Base-by-base conservation (phyloP, 2,329 filamentous ascomycete genomes). In the Lasiodiplodia citricola region DNA sequence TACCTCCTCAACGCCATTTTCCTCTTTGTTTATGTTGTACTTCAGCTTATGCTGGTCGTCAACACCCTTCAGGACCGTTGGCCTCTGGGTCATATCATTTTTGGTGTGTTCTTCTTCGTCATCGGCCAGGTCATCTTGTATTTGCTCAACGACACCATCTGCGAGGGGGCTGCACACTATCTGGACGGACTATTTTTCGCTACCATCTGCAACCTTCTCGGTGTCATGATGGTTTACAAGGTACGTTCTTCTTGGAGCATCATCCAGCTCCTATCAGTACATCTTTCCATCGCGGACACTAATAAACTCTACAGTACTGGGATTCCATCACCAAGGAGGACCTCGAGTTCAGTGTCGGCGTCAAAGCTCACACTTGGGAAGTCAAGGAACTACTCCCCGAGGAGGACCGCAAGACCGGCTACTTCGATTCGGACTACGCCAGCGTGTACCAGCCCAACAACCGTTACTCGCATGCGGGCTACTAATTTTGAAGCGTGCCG, bases 221-320 rank as follows among this genome's bases (percentile, higher is more conserved):
- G 90, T 14, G 95, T 99, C 70, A 99, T 99, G 96, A 99, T 98
- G 96, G 90, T 99, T 47, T 99, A 99, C 87, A 99, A 99, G 91
- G 93, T 90, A 81, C 71, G 83, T 76, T 66, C 14, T 31, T 18
- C 54, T n/a, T 28, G 44, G 25, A 58, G 18, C 28, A 52, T 28
- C 13, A n/a, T 67, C 14, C n/a, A 21, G 21, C 57, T 62, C 51
- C 25, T 50, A 35, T 35, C 31, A 35, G 31, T 35, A 10, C 31
- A 35, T 35, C 31, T 8, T 47, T n/a, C 44, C 18, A 47, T 14
- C 1, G 25, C 41, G 51, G 14, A 21, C 28, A 37, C 62, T 68
- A 71, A 71, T 68, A 69, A 70, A 25, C 21, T 8, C 23, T 13
- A 23, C 69, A 96, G 94, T 99, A 97, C 85, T 99, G 96, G 96